Conservation (phyloP, 2,329 filamentous ascomycete species). For the Microdochium trichocladiopsis region DNA sequence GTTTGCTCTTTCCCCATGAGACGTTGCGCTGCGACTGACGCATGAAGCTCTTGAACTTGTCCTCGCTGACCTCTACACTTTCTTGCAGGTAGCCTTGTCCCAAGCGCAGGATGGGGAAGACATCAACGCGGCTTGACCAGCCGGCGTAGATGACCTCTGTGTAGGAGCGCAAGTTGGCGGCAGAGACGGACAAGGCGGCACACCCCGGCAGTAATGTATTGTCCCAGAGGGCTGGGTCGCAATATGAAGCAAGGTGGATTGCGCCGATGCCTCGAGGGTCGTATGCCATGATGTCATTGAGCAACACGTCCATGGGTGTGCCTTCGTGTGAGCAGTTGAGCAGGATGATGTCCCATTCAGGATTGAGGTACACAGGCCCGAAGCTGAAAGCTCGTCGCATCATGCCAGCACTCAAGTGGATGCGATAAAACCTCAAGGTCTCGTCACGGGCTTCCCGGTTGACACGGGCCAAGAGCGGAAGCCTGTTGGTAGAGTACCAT, state of each 20-base stretch:
- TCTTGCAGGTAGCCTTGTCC: neutral
- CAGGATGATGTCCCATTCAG: neutral
- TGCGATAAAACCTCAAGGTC: neutral
- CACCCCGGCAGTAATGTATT: neutral
- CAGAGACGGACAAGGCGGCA: neutral
- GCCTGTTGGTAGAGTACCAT: slow-evolving; percentile 1
- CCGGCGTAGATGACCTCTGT: neutral
- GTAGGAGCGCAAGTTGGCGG: neutral
- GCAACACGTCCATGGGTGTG: neutral
- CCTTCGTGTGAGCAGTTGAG: neutral
- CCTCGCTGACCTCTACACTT: neutral
- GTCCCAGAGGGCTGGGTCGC: neutral
- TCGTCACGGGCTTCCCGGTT: neutral
- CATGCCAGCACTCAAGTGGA: slow-evolving; percentile 1
- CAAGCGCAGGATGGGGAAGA: neutral
- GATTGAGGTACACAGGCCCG: neutral
- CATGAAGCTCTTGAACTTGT: neutral
- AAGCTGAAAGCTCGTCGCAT: neutral
- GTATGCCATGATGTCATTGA: neutral
- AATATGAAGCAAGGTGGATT: neutral
- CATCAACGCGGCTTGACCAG: neutral
- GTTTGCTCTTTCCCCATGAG: neutral
- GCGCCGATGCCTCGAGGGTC: neutral
- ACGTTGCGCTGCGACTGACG: neutral
- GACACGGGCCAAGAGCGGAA: neutral